Base-by-base conservation (phyloP, 495 filamentous ascomycete genomes). In the Neurospora cerealis region DNA sequence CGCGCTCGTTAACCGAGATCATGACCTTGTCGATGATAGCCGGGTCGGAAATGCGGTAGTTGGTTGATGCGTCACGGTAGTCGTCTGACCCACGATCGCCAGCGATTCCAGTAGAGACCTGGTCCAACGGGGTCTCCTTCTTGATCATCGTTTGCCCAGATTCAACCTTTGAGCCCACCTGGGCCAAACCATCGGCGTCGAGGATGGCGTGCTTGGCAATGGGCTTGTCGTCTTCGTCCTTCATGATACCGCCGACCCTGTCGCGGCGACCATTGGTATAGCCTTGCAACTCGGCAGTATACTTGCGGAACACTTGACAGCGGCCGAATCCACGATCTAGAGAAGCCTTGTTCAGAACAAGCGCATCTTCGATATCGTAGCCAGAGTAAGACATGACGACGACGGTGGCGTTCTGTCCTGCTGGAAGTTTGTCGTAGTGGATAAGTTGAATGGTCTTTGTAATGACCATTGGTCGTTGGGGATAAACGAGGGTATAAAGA, bases 361-460 rank as follows among this genome's bases (percentile, higher is more conserved):
- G 86, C 17, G 96, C 96, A 86, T 99, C 96, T 86, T 99, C 96
- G 78, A 98, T 98, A 89, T 99, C 96, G 82, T 99, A 99, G 17
- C 96, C 96, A 4, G 94, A 97, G 81, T 97, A 99, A 76, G 93
- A 97, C 96, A 98, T 98, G 77, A 99, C 96, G 10, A 96, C 96
- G 40, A 99, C 96, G 11, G 92, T 96, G 3, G 96, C 96, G 73
- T 97, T 97, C 77, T 99, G 96, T 3, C 96, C 96, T 28, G 96
- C 96, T 1, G 96, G 96, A 6, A 99, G 88, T 79, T 98, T 96
- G 83, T 98, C 96, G 78, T 98, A 99, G 76, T 98, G 94, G 77
- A 97, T 91, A 46, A 98, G 87, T 82, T 99, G 94, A 75, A 99
- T 99, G 0, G 96, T 95, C 73, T 96, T 90, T 34, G 94, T 96